phyloP scores from a whole-genome alignment of 768 basidiomycete species.

The Amanita thiersii region DNA sequence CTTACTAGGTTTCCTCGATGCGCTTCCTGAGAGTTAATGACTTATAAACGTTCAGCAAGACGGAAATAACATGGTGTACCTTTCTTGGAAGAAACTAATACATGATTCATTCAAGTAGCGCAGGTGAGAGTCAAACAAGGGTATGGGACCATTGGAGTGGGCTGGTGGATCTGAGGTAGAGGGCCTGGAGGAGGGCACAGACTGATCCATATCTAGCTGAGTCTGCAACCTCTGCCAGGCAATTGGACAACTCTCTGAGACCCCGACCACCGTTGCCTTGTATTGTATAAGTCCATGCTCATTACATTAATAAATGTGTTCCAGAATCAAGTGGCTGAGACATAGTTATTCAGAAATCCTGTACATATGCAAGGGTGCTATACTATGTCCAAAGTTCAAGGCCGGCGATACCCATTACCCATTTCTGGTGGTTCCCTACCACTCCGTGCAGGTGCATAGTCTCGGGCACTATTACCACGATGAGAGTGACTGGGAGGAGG shows the following conservation, averaged over 20 bases:
- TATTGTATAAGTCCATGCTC: too few relatives aligned
- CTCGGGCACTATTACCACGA: constrained; percentile 1
- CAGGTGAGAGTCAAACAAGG: constrained; percentile 68
- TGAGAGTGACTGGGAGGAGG: constrained; percentile 18
- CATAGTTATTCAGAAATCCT: constrained; percentile 3
- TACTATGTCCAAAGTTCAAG: constrained; percentile 2
- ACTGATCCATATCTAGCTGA: constrained; percentile 21
- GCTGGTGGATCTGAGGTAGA: constrained; percentile 27
- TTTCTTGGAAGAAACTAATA: constrained; percentile 78
- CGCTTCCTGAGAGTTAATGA: constrained; percentile 44
- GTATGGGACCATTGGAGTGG: constrained; percentile 45
- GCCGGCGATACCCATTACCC: constrained; percentile 5
- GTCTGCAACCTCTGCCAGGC: neutral
- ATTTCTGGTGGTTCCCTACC: constrained; percentile 11
- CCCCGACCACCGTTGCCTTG: constrained; percentile 8
- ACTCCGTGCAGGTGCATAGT: constrained; percentile 5
- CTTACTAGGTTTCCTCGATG: constrained; percentile 80
- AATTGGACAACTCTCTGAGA: neutral
- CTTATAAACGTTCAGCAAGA: constrained; percentile 13
- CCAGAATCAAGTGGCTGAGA: constrained; percentile 6
- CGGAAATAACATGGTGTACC: constrained; percentile 34
- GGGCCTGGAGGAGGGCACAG: constrained; percentile 28
- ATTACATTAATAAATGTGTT: constrained; percentile 6
- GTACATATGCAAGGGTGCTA: constrained; percentile 4
- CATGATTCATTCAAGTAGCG: constrained; percentile 67